These are phyloP conservation scores for Gymnopilus junonius DNA, from an alignment of 768 basidiomycete species.

Conservation along the genomic window DNA sequence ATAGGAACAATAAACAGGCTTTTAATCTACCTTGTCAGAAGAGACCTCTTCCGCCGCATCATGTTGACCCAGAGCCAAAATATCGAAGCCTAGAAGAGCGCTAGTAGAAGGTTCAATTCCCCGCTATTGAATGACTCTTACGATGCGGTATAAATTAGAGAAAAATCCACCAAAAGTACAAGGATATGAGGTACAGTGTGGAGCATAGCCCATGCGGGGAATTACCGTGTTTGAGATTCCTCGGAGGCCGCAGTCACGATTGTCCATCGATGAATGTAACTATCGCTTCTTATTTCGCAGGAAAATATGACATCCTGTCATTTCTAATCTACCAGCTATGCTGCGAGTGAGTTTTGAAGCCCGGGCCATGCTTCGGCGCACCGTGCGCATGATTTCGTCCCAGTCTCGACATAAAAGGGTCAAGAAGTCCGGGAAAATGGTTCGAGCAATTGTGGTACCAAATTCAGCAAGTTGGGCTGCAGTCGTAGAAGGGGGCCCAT, in stretches of 20 bases:
- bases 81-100: background rate
- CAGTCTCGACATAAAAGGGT: background rate
- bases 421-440: background rate
- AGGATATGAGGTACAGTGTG: background rate
- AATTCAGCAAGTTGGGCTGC: background rate
- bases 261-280: background rate
- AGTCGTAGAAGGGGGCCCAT: slow-evolving; percentile 6
- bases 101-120: background rate
- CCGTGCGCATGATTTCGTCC: background rate
- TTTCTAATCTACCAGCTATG: background rate
- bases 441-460: slow-evolving; percentile 6
- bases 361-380: background rate
- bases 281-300: background rate
- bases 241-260: slow-evolving; percentile 7
- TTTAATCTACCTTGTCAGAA: background rate
- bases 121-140: background rate
- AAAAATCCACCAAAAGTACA: background rate
- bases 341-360: background rate
- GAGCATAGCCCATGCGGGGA: background rate
- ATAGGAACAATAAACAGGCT: background rate
- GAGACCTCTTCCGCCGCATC: background rate
- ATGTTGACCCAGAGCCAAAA: background rate
- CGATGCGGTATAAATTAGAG: background rate
- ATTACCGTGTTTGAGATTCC: background rate
- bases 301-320: background rate